Conservation (phyloP, 768 basidiomycete species). For the Hemileccinum rubropunctum region DNA sequence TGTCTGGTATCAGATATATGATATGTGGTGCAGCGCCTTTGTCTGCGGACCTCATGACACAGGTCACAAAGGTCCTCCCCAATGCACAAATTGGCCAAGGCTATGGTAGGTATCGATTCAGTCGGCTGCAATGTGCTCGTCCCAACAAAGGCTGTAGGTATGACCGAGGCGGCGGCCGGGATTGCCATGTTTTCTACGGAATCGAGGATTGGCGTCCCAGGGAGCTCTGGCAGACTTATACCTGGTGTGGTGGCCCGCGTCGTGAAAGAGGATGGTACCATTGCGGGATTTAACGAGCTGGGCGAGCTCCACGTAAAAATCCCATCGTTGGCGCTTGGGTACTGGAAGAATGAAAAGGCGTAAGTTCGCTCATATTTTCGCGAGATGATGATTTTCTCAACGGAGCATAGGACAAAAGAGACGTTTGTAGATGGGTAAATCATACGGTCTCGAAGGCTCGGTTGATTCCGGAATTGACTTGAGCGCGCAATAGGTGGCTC, state of each 20-base stretch:
- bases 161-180: constrained; percentile 63
- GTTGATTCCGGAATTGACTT: not conserved
- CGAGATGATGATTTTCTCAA: not conserved
- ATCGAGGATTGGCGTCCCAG: constrained; percentile 48
- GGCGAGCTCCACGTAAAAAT: constrained; percentile 56
- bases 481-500: constrained; percentile 48
- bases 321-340: constrained; percentile 40
- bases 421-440: constrained; percentile 65
- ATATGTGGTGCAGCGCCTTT: constrained; percentile 65
- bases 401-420: constrained; percentile 52
- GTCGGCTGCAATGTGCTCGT: not conserved
- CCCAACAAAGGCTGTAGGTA: constrained; percentile 37
- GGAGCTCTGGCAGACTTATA: constrained; percentile 46
- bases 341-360: constrained; percentile 59
- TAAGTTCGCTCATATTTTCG: constrained; percentile 32
- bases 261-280: constrained; percentile 54
- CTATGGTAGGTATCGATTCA: constrained; percentile 41
- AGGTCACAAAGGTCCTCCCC: constrained; percentile 47
- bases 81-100: constrained; percentile 65
- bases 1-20: constrained; percentile 50
- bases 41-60: constrained; percentile 50
- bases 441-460: not conserved
- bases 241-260: constrained; percentile 57
- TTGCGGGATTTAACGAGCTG: constrained; percentile 52
- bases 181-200: constrained; percentile 48